These are phyloP conservation scores for Clarireedia monteithiana DNA, from an alignment of 2,329 filamentous ascomycete genomes.

Conservation along the genomic window DNA sequence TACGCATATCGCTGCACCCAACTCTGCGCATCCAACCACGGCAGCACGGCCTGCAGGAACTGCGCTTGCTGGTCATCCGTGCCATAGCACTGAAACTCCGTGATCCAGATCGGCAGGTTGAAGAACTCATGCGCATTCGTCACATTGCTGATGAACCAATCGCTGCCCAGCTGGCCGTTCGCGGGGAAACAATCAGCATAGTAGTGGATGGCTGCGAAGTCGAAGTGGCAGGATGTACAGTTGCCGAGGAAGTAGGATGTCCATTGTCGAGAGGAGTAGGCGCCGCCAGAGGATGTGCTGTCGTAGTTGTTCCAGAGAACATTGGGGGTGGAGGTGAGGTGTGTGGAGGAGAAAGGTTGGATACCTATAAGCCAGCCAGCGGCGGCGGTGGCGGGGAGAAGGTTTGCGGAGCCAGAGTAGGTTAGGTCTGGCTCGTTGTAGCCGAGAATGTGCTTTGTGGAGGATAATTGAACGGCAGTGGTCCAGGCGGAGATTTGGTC, in stretches of 20 bases:
- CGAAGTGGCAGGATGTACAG: slow-evolving; percentile 35
- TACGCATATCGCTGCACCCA: slow-evolving; percentile 34
- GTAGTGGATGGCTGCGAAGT: slow-evolving; percentile 39
- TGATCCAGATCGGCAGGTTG: slow-evolving; percentile 35
- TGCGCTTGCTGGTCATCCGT: slow-evolving; percentile 26
- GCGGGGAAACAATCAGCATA: slow-evolving; percentile 31
- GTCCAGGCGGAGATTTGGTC: slow-evolving; percentile 38
- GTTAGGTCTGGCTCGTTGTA: slow-evolving; percentile 64
- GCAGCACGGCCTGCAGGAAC: slow-evolving; percentile 35
- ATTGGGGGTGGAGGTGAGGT: slow-evolving; percentile 35
- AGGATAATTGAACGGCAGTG: slow-evolving; percentile 43
- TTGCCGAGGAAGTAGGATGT: slow-evolving; percentile 33
- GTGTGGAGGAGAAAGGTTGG: slow-evolving; percentile 33
- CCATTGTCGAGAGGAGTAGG: slow-evolving; percentile 34
- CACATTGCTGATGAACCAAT: slow-evolving; percentile 37
- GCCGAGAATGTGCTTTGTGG: slow-evolving; percentile 49
- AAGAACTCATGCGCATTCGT: slow-evolving; percentile 30
- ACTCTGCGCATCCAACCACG: slow-evolving; percentile 34
- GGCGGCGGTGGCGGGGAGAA: slow-evolving; percentile 30
- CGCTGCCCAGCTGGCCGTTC: slow-evolving; percentile 22
- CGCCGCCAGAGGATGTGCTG: slow-evolving; percentile 23
- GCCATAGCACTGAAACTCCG: slow-evolving; percentile 34
- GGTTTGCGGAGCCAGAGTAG: slow-evolving; percentile 43
- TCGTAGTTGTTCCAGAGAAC: slow-evolving; percentile 30
- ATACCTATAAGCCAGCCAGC: slow-evolving; percentile 33